Evolutionary conservation across 2,329 filamentous ascomycete genomes (phyloP), one percentile per base, ranked within the genome.

Genomic region (Neonectria magnoliae): DNA sequence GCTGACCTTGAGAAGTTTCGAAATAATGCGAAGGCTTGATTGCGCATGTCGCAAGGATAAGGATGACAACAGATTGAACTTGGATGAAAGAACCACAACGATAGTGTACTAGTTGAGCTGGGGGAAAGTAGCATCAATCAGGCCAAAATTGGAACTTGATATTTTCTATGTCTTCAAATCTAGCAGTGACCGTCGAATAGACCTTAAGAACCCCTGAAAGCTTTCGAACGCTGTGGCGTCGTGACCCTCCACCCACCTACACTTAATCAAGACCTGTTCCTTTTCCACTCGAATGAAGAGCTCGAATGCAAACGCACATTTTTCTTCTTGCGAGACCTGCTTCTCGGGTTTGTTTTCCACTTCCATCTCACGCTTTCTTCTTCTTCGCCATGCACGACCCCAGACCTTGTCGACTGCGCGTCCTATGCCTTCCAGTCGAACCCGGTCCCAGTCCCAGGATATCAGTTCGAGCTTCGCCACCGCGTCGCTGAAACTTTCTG

Each of bases 151-250:
- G 14, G 31, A 18, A 10, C 10, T 25, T 22, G 2, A 27, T 13
- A 3, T 31, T 4, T 48, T 29, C 20, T 48, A 22, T 9, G 22
- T 29, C 11, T 27, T 50, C 5, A 29, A 18, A 14, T 47, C 59
- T 13, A 67, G 27, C 42, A 66, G 27, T 6, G 57, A 57, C 45
- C 67, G 66, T 1, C 66, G 72, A 5, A 73, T 82, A 9, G 75
- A 66, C 77, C 89, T 92, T 48, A 97, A 68, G 82, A 94, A 93
- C 0, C 93, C 94, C 65, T 90, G 91, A 67, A 99, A 93, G 76
- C 94, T 98, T 79, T 97, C 92, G 78, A 95, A 97, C 0, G 96
- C 75, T 1, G 90, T 84, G 18, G 86, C 82, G 69, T 97, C 92
- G 6, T 84, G 82, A 0, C 96, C 95, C 71, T 93, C 89, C 1